Conservation (phyloP, 177 flowering plant species). For the Vitis hybrid region DNA sequence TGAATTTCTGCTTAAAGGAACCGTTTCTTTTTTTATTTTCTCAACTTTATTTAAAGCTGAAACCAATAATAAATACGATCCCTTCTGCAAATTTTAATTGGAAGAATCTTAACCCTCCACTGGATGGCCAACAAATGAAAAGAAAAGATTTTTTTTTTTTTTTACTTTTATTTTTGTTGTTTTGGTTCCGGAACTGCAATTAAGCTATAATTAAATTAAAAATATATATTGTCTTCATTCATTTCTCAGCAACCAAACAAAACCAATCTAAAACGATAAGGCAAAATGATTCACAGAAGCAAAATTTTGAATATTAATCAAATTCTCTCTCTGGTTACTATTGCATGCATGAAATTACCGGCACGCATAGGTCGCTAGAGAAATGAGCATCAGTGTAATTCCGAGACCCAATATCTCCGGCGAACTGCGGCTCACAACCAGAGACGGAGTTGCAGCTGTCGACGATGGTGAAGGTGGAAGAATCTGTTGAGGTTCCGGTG, state of each 20-base stretch:
- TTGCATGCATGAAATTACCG: slow-evolving; percentile 22
- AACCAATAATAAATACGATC: not conserved
- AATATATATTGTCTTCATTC: not conserved
- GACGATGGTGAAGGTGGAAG: slow-evolving; percentile 50
- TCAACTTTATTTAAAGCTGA: not conserved
- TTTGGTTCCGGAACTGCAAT: not conserved
- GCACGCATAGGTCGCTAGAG: slow-evolving; percentile 33
- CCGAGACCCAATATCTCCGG: slow-evolving; percentile 20
- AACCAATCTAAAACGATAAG: not conserved
- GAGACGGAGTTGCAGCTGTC: slow-evolving; percentile 44
- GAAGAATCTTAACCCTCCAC: slow-evolving; percentile 2
- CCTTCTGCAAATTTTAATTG: slow-evolving; percentile 6
- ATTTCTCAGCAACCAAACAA: slow-evolving; percentile 2
- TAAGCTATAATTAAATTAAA: not conserved
- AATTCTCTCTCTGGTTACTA: not conserved
- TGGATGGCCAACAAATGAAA: slow-evolving; percentile 2
- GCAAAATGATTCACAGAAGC: not conserved
- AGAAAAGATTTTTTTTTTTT: too few species aligned
- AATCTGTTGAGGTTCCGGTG: slow-evolving; percentile 43
- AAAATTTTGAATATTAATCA: not conserved
- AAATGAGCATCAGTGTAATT: slow-evolving; percentile 23
- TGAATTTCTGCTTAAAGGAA: not conserved
- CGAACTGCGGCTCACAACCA: slow-evolving; percentile 14
- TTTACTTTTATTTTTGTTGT: not conserved
- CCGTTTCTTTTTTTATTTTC: not conserved